Percentiles rank a stretch among this genome's conserved stretches.
phyloP scores from a whole-genome alignment of 1,139 yeast species.

The Candida glucosophila region DNA sequence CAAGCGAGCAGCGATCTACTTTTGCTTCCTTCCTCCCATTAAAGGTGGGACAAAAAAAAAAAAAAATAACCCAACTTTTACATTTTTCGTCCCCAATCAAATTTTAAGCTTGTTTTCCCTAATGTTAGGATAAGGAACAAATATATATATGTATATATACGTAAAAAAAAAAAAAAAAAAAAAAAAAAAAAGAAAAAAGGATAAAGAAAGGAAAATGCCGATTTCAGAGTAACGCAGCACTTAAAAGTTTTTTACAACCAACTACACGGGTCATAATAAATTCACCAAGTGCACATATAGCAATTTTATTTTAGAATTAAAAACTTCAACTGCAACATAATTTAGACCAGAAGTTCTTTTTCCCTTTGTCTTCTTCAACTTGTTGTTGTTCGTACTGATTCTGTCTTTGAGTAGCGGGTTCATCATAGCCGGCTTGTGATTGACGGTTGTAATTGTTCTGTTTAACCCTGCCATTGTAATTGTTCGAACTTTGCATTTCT shows the following conservation, averaged over 20 bases:
- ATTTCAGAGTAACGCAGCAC: no score
- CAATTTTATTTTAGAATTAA: conserved; percentile 1
- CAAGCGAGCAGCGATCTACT: no score
- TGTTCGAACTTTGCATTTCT: conserved; percentile 19
- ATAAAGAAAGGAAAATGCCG: no score
- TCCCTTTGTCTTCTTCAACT: conserved; percentile 25
- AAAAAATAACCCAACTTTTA: no score
- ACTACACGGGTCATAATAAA: no score
- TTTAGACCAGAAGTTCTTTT: conserved; percentile 38
- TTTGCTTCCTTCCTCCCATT: no score
- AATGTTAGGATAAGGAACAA: no score
- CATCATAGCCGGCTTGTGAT: conserved; percentile 12
- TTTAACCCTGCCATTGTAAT: conserved; percentile 7
- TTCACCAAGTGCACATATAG: background rate
- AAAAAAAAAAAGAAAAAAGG: background rate
- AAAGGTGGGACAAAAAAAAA: no score
- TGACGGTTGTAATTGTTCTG: conserved; percentile 6
- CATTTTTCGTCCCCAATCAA: no score
- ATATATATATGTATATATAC: background rate
- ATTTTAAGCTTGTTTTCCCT: no score
- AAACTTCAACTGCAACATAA: conserved; percentile 32
- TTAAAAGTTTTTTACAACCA: no score
- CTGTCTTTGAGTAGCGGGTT: conserved; percentile 13
- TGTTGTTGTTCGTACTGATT: conserved; percentile 34
- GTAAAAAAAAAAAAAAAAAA: background rate